Percentiles rank a stretch among this genome's conserved stretches.
These are phyloP conservation scores for Aaosphaeria pasadenensis DNA, from an alignment of 2,329 filamentous ascomycete species.

Conservation along the genomic window DNA sequence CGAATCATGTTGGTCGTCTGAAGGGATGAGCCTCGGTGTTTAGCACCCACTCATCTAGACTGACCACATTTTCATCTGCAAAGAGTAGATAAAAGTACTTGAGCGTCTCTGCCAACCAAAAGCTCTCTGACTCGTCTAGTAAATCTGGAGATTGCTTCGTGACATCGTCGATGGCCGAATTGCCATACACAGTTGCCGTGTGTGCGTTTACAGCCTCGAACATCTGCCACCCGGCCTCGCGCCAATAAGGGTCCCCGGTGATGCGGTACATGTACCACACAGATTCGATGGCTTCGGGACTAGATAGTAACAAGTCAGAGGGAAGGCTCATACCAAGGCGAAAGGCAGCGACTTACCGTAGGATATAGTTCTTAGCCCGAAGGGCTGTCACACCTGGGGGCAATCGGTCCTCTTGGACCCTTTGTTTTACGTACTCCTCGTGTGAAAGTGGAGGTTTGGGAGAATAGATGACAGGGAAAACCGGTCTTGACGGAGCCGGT, in stretches of 20 bases:
- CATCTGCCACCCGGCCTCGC: slow-evolving; percentile 72
- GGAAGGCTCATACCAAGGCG: neutral
- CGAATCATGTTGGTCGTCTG: slow-evolving; percentile 17
- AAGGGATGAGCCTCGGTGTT: slow-evolving; percentile 48
- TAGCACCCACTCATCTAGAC: slow-evolving; percentile 65
- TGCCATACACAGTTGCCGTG: slow-evolving; percentile 61
- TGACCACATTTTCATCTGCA: slow-evolving; percentile 56
- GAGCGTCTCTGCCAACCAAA: slow-evolving; percentile 68
- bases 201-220: slow-evolving; percentile 61
- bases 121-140: slow-evolving; percentile 69
- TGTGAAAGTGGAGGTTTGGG: slow-evolving; percentile 28
- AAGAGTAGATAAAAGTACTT: slow-evolving; percentile 68
- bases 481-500: slow-evolving; percentile 19
- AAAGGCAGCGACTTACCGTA: slow-evolving; percentile 44
- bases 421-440: slow-evolving; percentile 33
- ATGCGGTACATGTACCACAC: slow-evolving; percentile 76
- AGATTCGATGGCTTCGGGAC: slow-evolving; percentile 75
- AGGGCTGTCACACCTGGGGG: slow-evolving; percentile 57
- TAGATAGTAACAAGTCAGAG: slow-evolving; percentile 6
- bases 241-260: slow-evolving; percentile 64
- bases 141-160: slow-evolving; percentile 46
- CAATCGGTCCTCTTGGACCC: slow-evolving; percentile 45
- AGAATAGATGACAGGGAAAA: slow-evolving; percentile 28
- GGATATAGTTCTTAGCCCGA: slow-evolving; percentile 58
- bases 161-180: slow-evolving; percentile 66